Conservation (phyloP, 805 yeast genomes). For the Kodamaea restingae region DNA sequence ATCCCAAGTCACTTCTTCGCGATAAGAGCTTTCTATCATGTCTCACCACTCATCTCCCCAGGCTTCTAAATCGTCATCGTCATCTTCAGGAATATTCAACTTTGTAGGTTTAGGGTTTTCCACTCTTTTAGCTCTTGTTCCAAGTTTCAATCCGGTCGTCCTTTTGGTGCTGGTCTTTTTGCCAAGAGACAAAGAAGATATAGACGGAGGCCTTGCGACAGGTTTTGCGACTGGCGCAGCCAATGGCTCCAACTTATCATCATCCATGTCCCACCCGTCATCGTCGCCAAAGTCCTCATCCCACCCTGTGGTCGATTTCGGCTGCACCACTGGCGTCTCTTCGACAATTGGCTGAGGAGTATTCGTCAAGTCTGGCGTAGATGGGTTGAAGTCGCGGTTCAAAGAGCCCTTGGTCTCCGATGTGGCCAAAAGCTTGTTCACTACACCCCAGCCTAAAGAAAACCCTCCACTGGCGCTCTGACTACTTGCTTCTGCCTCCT, state of each 20-base stretch:
- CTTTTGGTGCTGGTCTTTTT: neutral
- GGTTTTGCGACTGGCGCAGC: conserved; percentile 1
- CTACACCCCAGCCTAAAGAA: conserved; percentile 36
- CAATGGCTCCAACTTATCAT: conserved; percentile 4
- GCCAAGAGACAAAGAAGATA: neutral
- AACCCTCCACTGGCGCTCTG: conserved; percentile 13
- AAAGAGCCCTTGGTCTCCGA: conserved; percentile 30
- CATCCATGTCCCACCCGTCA: conserved; percentile 23
- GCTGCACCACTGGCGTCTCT: conserved; percentile 6
- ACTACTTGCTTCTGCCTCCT: conserved; percentile 9
- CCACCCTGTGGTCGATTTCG: conserved; percentile 11
- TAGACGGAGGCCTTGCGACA: neutral
- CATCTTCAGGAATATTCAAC: conserved; percentile 8
- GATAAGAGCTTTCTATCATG: too few species aligned
- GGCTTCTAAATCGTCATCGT: conserved; percentile 7
- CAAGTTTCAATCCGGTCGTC: conserved; percentile 3
- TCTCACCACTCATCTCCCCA: conserved; percentile 9
- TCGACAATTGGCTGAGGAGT: conserved; percentile 23
- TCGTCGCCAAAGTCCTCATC: conserved; percentile 16
- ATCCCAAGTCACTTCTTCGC: too few species aligned
- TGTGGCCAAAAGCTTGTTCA: conserved; percentile 32
- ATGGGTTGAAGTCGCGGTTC: conserved; percentile 33
- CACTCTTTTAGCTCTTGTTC: neutral
- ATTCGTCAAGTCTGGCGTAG: conserved; percentile 35
- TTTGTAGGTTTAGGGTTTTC: conserved; percentile 2